Percentiles rank a stretch among this genome's conserved stretches.
phyloP scores from a whole-genome alignment of 2,329 filamentous ascomycete genomes.

The Fusarium floridanum region DNA sequence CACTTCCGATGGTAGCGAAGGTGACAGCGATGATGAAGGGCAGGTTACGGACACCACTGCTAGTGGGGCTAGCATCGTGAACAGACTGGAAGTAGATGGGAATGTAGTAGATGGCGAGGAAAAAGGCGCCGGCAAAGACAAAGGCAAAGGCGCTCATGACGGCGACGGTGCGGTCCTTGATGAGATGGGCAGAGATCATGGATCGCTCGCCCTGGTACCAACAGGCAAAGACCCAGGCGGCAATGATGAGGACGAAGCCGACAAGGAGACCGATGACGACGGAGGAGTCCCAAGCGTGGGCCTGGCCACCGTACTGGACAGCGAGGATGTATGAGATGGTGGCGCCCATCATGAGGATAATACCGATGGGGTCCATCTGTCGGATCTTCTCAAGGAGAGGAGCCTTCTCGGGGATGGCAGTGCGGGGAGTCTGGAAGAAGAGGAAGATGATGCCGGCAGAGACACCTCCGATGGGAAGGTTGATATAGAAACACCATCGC shows the following conservation, averaged over 20 bases:
- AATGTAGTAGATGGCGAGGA: constrained; percentile 61
- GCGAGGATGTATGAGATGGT: constrained; percentile 60
- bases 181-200: constrained; percentile 57
- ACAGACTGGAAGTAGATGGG: constrained; percentile 63
- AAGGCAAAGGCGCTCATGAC: constrained; percentile 57
- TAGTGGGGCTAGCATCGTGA: constrained; percentile 55
- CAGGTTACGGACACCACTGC: constrained; percentile 59
- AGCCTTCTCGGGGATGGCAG: constrained; percentile 53
- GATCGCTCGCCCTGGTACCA: constrained; percentile 60
- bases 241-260: constrained; percentile 52
- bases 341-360: constrained; percentile 59
- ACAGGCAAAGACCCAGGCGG: constrained; percentile 54
- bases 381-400: constrained; percentile 59
- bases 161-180: constrained; percentile 54
- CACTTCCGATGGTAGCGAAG: constrained; percentile 56
- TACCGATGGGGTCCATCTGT: constrained; percentile 63
- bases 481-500: constrained; percentile 58
- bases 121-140: constrained; percentile 59
- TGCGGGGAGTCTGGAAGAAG: constrained; percentile 58
- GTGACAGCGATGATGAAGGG: constrained; percentile 61
- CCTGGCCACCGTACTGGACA: constrained; percentile 62
- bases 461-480: constrained; percentile 54
- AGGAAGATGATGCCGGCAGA: constrained; percentile 53
- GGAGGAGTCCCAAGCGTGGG: constrained; percentile 57
- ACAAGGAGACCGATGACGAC: constrained; percentile 59